Percentiles rank a stretch among this genome's conserved stretches.
Evolutionary conservation across 257 asterid species (phyloP).

Genomic region (Primulina tabacum): DNA sequence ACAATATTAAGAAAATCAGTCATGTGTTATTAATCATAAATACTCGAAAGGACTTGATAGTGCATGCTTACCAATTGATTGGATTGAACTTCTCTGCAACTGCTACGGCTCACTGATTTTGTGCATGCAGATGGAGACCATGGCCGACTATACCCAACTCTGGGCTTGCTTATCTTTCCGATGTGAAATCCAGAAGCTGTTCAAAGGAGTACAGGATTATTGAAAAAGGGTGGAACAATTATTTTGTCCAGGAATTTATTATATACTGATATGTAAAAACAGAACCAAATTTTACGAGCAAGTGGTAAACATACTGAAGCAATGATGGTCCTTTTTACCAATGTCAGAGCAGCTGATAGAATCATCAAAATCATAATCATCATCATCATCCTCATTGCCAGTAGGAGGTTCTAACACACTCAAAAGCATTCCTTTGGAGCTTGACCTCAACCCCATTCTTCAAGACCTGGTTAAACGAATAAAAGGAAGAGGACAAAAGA

Average conservation of each 20-base stretch:
- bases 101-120: slow-evolving; percentile 46
- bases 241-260: background rate
- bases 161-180: slow-evolving; percentile 68
- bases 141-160: slow-evolving; percentile 58
- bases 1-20: background rate
- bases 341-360: slow-evolving; percentile 79
- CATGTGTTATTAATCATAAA: background rate
- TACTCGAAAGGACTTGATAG: background rate
- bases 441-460: slow-evolving; percentile 94
- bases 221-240: background rate
- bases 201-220: slow-evolving; percentile 19
- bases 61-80: slow-evolving; percentile 43
- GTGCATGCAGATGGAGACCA: slow-evolving; percentile 59
- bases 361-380: slow-evolving; percentile 65
- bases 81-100: slow-evolving; percentile 49
- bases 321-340: slow-evolving; percentile 53
- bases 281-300: slow-evolving; percentile 5
- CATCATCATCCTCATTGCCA: slow-evolving; percentile 82
- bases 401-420: slow-evolving; percentile 92
- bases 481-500: background rate
- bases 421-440: slow-evolving; percentile 89
- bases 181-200: slow-evolving; percentile 66
- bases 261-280: background rate
- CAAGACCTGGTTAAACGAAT: slow-evolving; percentile 52
- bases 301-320: slow-evolving; percentile 51